Percentiles rank a stretch among this genome's conserved stretches.
phyloP scores from a whole-genome alignment of 306 rosid genomes.

The Datisca glomerata region DNA sequence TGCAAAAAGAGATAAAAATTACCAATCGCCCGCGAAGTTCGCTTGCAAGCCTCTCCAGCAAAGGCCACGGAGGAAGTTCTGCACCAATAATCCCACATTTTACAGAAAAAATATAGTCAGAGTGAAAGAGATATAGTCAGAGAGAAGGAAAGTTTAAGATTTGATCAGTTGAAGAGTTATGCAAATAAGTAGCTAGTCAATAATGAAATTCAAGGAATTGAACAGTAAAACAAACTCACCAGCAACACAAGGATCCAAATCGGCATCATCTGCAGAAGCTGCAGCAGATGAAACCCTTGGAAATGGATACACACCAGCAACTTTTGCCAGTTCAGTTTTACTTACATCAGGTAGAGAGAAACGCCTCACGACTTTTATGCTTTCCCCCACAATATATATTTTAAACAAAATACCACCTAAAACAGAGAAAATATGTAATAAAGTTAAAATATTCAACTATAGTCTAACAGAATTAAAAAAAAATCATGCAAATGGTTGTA shows the following conservation, averaged over 20 bases:
- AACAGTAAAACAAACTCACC: constrained; percentile 30
- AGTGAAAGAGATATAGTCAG: too few species aligned
- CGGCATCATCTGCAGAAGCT: constrained; percentile 93
- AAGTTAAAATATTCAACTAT: constrained; percentile 1
- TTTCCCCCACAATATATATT: constrained; percentile 85
- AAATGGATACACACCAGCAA: constrained; percentile 60
- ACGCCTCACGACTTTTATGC: constrained; percentile 84
- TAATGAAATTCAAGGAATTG: too few species aligned
- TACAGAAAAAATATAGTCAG: too few species aligned
- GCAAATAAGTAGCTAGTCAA: too few species aligned
- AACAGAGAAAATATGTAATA: constrained; percentile 3
- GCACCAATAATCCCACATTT: constrained; percentile 29
- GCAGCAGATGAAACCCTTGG: constrained; percentile 98
- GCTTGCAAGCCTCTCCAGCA: constrained; percentile 78
- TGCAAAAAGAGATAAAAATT: constrained; percentile 9
- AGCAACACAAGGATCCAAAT: constrained; percentile 71
- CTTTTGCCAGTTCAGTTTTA: constrained; percentile 55
- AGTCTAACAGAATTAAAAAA: too few species aligned
- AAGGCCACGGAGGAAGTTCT: constrained; percentile 90
- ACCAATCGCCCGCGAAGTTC: constrained; percentile 77
- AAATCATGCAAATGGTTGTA: background rate
- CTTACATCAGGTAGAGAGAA: constrained; percentile 80
- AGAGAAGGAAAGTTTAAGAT: too few species aligned
- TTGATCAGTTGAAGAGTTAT: too few species aligned
- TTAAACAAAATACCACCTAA: constrained; percentile 87